These are phyloP conservation scores for Oemleria cerasiformis DNA, from an alignment of 306 rosid species.

Conservation along the genomic window DNA sequence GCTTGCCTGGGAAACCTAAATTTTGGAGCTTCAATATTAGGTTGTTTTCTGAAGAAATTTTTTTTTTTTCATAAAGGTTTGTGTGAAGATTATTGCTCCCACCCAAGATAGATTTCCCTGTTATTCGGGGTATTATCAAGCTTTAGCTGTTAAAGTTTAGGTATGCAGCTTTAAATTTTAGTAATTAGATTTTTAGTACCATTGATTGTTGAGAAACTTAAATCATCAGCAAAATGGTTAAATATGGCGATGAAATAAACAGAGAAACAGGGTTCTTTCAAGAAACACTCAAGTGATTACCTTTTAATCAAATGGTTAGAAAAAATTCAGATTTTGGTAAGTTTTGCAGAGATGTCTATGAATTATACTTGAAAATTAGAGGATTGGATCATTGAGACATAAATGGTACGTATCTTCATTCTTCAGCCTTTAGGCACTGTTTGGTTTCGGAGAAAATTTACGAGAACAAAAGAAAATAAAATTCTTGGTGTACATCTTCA, in stretches of 20 bases:
- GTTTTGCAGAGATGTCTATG: too few species aligned
- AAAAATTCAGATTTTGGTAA: too few species aligned
- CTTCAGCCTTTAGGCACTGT: too few species aligned
- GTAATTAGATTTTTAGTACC: too few species aligned
- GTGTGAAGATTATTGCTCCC: background rate
- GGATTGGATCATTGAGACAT: constrained; percentile 2
- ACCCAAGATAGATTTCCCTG: background rate
- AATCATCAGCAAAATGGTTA: too few species aligned
- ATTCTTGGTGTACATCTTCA: background rate
- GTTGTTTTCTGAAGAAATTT: background rate
- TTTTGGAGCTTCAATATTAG: background rate
- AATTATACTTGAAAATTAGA: too few species aligned
- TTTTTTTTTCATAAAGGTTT: background rate
- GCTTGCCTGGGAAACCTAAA: background rate
- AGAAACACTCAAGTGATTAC: too few species aligned
- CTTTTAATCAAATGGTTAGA: too few species aligned
- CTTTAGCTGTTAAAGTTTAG: background rate
- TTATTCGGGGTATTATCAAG: background rate
- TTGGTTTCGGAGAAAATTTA: constrained; percentile 27
- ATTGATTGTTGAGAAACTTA: too few species aligned
- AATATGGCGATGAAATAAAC: too few species aligned
- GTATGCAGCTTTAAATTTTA: too few species aligned
- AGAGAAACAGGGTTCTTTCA: too few species aligned
- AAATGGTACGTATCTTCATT: constrained; percentile 25
- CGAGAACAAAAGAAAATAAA: background rate